Base-by-base conservation (phyloP, 2,329 filamentous ascomycete genomes). In the Exophiala calicioides region DNA sequence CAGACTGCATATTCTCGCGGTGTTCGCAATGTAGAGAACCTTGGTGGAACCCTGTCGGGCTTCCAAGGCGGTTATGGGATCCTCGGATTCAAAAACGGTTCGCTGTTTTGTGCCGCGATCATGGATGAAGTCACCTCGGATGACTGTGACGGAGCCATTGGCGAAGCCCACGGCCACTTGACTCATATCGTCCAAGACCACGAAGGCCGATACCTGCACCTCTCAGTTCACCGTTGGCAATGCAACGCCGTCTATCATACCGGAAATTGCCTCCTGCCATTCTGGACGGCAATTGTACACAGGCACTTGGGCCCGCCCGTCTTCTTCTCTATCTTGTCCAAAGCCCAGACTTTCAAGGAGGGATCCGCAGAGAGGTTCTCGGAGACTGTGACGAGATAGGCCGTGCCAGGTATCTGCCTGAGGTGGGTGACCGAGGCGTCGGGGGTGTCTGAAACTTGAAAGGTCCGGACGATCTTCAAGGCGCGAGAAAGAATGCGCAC, bases 161-260 rank as follows among this genome's bases (percentile, higher is more conserved):
- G 86, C 93, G 64, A 98, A 98, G 4, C 93, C 94, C 5, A 97
- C 86, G 3, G 91, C 93, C 20, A 97, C 81, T 71, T 98, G 93
- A 3, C 88, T 88, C 18, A 98, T 75, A 67, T 97, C 90, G 37
- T 90, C 86, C 20, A 93, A 81, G 1, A 88, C 86, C 9, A 90
- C 81, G 60, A 98, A 93, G 1, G 91, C 90, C 6, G 90, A 94
- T 53, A 96, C 86, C 81, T 85, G 33, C n/a, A 53, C 32, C 45
- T 29, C 42, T 61, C 26, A 58, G 50, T 41, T 27, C 39, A 19
- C 9, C 12, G 21, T 15, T 19, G 4, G 18, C 16, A 13, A 23
- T 8, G 7, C n/a, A 16, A 33, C 46, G 24, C 26, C 27, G 12
- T 18, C 4, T 12, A 3, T 31, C 80, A 59, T 66, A 88, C 87